Evolutionary conservation across 2,329 filamentous ascomycete species (phyloP).

Genomic region (Orbilia oligospora): DNA sequence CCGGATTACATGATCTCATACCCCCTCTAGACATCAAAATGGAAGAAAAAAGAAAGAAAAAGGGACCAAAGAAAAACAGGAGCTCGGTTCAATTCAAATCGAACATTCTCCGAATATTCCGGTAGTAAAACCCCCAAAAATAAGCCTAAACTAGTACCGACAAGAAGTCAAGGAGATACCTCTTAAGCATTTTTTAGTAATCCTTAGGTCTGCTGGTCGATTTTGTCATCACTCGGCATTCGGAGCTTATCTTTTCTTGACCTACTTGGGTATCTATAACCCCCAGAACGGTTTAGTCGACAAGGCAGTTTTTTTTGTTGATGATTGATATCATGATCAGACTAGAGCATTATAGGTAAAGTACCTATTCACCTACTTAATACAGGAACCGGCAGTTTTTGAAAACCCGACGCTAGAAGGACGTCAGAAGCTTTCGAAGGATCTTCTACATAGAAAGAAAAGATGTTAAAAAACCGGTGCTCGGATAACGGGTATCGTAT

Average conservation of each 20-base stretch:
- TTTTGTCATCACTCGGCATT: slow-evolving; percentile 22
- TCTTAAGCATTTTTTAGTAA: slow-evolving; percentile 10
- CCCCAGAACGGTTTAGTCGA: background rate
- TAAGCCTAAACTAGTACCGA: background rate
- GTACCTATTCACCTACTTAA: no score
- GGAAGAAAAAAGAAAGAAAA: no score
- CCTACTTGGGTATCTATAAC: background rate
- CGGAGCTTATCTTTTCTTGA: background rate
- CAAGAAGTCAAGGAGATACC: background rate
- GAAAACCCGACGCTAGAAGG: background rate
- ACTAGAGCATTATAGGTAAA: background rate
- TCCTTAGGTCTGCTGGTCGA: slow-evolving; percentile 21
- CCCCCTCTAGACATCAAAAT: background rate
- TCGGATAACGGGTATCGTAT: background rate
- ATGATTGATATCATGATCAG: background rate
- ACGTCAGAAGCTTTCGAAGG: background rate
- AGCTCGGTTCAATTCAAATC: slow-evolving; percentile 19
- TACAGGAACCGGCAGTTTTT: background rate
- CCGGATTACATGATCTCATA: slow-evolving; percentile 45
- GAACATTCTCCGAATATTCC: slow-evolving; percentile 38
- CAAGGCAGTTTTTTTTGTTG: background rate
- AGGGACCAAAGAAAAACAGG: no score
- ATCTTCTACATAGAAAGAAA: background rate
- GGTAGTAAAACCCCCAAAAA: background rate
- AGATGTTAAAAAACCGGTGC: background rate